Evolutionary conservation across 352 stramenopile genomes (phyloP), one percentile per base, ranked within the genome.

Genomic region (Aphanomyces invadans): DNA sequence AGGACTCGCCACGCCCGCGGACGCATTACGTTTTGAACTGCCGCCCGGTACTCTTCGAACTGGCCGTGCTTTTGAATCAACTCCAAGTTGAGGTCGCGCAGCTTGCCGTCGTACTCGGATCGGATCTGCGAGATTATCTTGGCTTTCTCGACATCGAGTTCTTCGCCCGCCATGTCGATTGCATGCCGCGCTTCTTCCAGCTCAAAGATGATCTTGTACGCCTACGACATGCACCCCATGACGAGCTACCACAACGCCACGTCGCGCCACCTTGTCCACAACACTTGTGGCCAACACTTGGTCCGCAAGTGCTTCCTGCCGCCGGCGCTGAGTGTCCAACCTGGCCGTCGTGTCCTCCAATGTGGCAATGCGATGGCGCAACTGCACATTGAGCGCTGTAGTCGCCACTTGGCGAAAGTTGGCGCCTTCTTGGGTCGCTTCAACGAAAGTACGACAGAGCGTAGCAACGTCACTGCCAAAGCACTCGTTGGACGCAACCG

Each of bases 41-140:
- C 66, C 15, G 75, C 65, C 17, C 81, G 78, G 52, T 82, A 89
- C 31, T 80, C 77, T 3, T 85, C 79, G 19, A 91, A 91, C 32
- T 86, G 74, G 4, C 82, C 76, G 56, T 88, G 74, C 29, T 80
- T 85, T 19, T 74, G 55, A 5, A 87, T 52, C 5, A 91, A 42
- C 15, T 87, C 73, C 0, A 74, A 59, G 25, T 83, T 77, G 69
- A 89, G 79, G 0, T 74, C 69, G 2, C 70, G 72, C 9, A 92
- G 66, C 21, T 83, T 81, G n/a, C 72, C 55, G n/a, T 85, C 78
- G 70, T 83, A 91, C 11, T 80, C 78, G 15, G 69, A 63, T 7
- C 71, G 70, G 12, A 92, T 68, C 12, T 86, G 68, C 31, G 75
- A 80, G 0, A 77, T 68, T 11, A 89, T 44, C 0, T 66, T 33